phyloP scores from a whole-genome alignment of 352 stramenopile genomes.

The Globisporangium yorkense region DNA sequence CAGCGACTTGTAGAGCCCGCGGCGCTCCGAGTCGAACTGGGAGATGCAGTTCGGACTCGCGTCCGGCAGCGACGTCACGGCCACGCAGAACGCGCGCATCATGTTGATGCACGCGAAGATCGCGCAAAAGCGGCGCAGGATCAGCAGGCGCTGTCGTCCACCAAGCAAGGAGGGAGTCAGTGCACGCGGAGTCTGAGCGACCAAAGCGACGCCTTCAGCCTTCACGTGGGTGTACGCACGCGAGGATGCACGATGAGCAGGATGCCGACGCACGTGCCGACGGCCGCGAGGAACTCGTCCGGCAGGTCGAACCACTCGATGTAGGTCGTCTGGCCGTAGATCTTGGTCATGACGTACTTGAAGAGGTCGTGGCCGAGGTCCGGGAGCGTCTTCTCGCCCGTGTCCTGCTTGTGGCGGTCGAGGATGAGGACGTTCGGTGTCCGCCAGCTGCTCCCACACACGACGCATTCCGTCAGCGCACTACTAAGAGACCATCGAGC shows the following conservation, averaged over 20 bases:
- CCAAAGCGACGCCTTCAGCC: not conserved
- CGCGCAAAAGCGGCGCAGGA: constrained; percentile 76
- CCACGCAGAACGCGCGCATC: constrained; percentile 78
- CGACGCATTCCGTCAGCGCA: not conserved
- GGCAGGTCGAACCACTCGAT: constrained; percentile 85
- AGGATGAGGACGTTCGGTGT: constrained; percentile 84
- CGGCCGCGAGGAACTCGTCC: constrained; percentile 74
- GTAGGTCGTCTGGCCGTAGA: constrained; percentile 68
- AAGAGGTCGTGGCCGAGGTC: constrained; percentile 85
- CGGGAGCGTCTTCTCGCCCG: constrained; percentile 66
- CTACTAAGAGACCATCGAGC: no score
- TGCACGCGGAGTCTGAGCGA: no score
- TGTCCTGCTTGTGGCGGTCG: constrained; percentile 47
- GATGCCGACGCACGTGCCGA: constrained; percentile 57
- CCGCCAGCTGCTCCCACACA: constrained; percentile 42
- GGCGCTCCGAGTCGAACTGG: constrained; percentile 52
- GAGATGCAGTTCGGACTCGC: constrained; percentile 83
- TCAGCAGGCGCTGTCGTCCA: constrained; percentile 55
- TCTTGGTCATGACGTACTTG: constrained; percentile 81
- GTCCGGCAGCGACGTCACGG: constrained; percentile 80
- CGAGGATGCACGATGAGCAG: constrained; percentile 72
- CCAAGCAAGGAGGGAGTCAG: not conserved
- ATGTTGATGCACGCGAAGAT: constrained; percentile 85
- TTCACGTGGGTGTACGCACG: constrained; percentile 20
- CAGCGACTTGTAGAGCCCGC: constrained; percentile 57